Evolutionary conservation across 202 grass and related monocot species (phyloP).

Genomic region (Zoysia matrella): DNA sequence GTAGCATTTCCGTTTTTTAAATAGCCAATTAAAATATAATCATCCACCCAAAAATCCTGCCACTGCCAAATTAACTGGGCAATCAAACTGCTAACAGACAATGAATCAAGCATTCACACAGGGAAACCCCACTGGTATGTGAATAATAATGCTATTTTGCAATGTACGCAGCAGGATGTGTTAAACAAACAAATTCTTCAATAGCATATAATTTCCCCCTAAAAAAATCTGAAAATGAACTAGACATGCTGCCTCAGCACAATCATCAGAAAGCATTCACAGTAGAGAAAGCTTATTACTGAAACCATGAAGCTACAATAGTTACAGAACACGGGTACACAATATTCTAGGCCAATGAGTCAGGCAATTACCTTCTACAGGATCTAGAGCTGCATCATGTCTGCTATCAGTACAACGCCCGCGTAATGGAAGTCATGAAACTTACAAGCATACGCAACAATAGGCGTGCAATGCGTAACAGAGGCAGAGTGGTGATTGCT

Average conservation of each 20-base stretch:
- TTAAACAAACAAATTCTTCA: conserved; percentile 1
- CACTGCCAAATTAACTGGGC: conserved; percentile 12
- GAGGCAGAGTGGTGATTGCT: conserved; percentile 14
- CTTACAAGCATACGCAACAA: background rate
- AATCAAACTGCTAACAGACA: background rate
- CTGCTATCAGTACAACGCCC: background rate
- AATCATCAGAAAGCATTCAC: conserved; percentile 14
- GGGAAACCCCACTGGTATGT: background rate
- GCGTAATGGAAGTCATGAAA: too few species aligned
- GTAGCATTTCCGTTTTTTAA: conserved; percentile 21
- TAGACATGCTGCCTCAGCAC: conserved; percentile 6
- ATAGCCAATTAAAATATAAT: background rate
- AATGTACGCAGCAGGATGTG: conserved; percentile 26
- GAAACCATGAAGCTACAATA: conserved; percentile 13
- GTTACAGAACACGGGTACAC: conserved; percentile 12
- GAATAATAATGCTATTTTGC: conserved; percentile 10
- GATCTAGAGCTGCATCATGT: background rate
- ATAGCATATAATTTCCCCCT: background rate
- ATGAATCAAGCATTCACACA: background rate
- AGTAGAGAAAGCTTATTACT: conserved; percentile 1
- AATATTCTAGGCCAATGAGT: conserved; percentile 1
- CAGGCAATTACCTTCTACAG: background rate
- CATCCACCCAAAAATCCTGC: conserved; percentile 2
- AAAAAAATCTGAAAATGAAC: conserved; percentile 11
- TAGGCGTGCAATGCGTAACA: conserved; percentile 4